These are phyloP conservation scores for Hypoxylon sp. DNA, from an alignment of 2,329 filamentous ascomycete genomes.

Conservation along the genomic window DNA sequence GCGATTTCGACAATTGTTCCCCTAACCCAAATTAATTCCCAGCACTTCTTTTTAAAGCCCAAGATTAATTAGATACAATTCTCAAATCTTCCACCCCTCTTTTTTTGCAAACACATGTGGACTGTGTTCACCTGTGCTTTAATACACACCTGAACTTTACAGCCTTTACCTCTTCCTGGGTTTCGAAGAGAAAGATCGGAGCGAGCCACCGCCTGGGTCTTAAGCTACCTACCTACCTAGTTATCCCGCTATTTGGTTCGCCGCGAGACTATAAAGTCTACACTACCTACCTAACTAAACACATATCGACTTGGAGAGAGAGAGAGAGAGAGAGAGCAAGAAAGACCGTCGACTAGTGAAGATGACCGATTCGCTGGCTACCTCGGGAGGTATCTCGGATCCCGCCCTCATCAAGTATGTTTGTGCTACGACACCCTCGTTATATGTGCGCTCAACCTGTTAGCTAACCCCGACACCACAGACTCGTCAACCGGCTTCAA, in stretches of 20 bases:
- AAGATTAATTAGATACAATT: slow-evolving; percentile 15
- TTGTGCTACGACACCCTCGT: slow-evolving; percentile 35
- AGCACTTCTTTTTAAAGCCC: slow-evolving; percentile 10
- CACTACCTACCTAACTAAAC: too few species aligned
- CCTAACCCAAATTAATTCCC: slow-evolving; percentile 28
- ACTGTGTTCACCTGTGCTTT: slow-evolving; percentile 31
- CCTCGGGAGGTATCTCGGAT: slow-evolving; percentile 69
- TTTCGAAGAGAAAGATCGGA: too few species aligned
- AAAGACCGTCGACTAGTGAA: slow-evolving; percentile 23
- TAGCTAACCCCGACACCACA: slow-evolving; percentile 50
- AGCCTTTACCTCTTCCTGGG: background rate
- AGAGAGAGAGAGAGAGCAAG: too few species aligned
- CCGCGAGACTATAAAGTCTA: too few species aligned
- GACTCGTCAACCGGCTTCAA: slow-evolving; percentile 97
- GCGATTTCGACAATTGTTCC: slow-evolving; percentile 29
- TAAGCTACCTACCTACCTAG: slow-evolving; percentile 16
- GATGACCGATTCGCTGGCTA: slow-evolving; percentile 49
- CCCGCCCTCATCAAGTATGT: slow-evolving; percentile 71
- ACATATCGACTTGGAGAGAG: too few species aligned
- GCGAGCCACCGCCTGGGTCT: slow-evolving; percentile 2
- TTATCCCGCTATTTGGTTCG: slow-evolving; percentile 7
- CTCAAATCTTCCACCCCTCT: slow-evolving; percentile 10
- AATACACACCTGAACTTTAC: too few species aligned
- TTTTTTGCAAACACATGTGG: slow-evolving; percentile 21
- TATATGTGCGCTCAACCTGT: slow-evolving; percentile 31